These are phyloP conservation scores for Tagetes patula DNA, from an alignment of 129 eudicot species.

Conservation along the genomic window DNA sequence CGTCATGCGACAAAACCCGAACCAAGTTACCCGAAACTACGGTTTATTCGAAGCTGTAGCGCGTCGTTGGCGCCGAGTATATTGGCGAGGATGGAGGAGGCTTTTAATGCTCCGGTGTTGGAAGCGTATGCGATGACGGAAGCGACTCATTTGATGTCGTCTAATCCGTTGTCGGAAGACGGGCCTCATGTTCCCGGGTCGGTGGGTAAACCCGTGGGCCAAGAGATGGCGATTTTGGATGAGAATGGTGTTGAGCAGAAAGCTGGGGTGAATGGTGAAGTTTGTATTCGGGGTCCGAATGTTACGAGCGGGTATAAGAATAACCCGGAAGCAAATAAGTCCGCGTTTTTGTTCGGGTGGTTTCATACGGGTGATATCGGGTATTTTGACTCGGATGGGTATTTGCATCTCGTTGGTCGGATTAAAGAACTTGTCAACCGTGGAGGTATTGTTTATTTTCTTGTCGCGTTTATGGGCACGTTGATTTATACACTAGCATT, in stretches of 20 bases:
- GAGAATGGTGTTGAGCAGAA: slow-evolving; percentile 67
- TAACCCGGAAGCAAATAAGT: slow-evolving; percentile 80
- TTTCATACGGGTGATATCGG: slow-evolving; percentile 96
- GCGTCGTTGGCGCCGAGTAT: slow-evolving; percentile 86
- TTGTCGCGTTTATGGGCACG: no score
- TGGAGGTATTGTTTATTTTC: slow-evolving; percentile 61
- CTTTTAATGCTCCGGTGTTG: slow-evolving; percentile 78
- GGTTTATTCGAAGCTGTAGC: slow-evolving; percentile 95
- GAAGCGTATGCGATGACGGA: slow-evolving; percentile 99
- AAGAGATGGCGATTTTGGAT: slow-evolving; percentile 79
- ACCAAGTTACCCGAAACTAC: slow-evolving; percentile 66
- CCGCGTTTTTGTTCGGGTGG: slow-evolving; percentile 86
- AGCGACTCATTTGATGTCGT: slow-evolving; percentile 83
- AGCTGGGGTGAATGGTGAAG: slow-evolving; percentile 67
- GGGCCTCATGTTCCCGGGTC: slow-evolving; percentile 86
- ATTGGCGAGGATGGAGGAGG: slow-evolving; percentile 73
- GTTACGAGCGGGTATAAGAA: slow-evolving; percentile 91
- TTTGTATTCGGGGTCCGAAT: slow-evolving; percentile 94
- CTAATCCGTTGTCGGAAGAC: slow-evolving; percentile 87
- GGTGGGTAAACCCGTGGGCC: slow-evolving; percentile 97
- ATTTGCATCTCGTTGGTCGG: slow-evolving; percentile 90
- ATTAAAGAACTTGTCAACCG: slow-evolving; percentile 94
- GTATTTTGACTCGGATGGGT: slow-evolving; percentile 75
- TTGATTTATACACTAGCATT: no score
- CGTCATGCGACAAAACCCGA: slow-evolving; percentile 74